Base-by-base conservation (phyloP, 495 filamentous ascomycete species). In the Penicillium pancosmium region DNA sequence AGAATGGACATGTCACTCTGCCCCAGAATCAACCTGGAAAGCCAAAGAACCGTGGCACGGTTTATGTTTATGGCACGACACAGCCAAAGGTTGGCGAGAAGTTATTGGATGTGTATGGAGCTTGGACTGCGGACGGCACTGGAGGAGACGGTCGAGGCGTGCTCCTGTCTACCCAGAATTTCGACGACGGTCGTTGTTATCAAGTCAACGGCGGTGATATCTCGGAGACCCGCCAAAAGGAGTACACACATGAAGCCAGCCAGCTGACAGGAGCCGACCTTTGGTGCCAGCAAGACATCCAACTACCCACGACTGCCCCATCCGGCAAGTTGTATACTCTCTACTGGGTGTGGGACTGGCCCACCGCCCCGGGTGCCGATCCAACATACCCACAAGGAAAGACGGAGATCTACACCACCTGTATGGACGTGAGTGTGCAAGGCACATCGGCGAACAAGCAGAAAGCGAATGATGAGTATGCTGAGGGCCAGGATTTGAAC, bases 271-370 rank as follows among this genome's bases (percentile, higher is more conserved):
- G 82, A 12, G 68, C 72, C 4, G 73, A 86, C 52, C 74, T 92
- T 9, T 84, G 79, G 79, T 97, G 92, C 69, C 92, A 97, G 73
- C 84, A 85, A 33, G 88, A 94, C 64, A 72, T 95, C 41, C 72
- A 81, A 43, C 72, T 97, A 38, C 92, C 92, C 4, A 58, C 67
- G 3, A 80, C 86, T 60, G 67, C 78, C 23, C 63, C 74, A 4
- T 62, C 68, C 13, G 84, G 87, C 18, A 81, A 79, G 31, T 68
- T 78, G 2, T 88, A 88, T 59, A 91, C 91, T 0, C 69, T 94
- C 41, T 93, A 96, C 74, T 97, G 92, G 92, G 86, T 96, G 5
- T 96, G 92, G 92, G 87, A 95, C 62, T 97, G 91, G 91, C 86
- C 88, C 4, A 87, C 84, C 0, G 71, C 70, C 12, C 71, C 82